These are phyloP conservation scores for Arthrocladium fulminans DNA, from an alignment of 2,329 filamentous ascomycete species.

Conservation along the genomic window DNA sequence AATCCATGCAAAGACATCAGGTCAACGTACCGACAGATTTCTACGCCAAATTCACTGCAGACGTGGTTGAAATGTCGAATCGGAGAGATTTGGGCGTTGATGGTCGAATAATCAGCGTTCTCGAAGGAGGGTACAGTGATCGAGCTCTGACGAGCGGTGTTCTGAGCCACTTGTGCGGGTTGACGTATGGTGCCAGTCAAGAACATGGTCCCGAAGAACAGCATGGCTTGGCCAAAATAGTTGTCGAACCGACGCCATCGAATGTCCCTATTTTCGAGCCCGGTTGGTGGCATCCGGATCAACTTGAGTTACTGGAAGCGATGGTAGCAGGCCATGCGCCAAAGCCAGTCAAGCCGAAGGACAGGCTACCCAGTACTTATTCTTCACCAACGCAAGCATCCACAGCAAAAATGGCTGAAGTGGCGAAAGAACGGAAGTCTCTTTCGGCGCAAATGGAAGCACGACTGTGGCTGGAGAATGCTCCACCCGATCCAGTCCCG, in stretches of 20 bases:
- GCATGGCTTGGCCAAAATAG: neutral
- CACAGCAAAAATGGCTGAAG: constrained; percentile 65
- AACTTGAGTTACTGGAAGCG: constrained; percentile 62
- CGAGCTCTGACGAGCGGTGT: constrained; percentile 80
- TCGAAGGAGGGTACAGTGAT: constrained; percentile 95
- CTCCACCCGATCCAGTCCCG: constrained; percentile 60
- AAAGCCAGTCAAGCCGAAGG: constrained; percentile 46
- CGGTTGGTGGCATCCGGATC: constrained; percentile 59
- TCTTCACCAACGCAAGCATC: constrained; percentile 83
- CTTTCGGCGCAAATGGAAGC: constrained; percentile 19
- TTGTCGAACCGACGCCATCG: neutral
- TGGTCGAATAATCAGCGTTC: constrained; percentile 80
- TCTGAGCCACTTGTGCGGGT: constrained; percentile 77
- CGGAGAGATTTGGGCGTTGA: constrained; percentile 70
- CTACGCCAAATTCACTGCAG: constrained; percentile 81
- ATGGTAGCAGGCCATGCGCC: constrained; percentile 46
- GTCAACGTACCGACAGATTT: constrained; percentile 96
- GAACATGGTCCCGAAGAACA: neutral
- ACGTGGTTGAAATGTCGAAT: constrained; percentile 71
- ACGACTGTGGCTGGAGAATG: constrained; percentile 22
- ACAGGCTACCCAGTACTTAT: constrained; percentile 59
- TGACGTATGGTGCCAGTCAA: constrained; percentile 40
- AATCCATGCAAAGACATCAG: constrained; percentile 89
- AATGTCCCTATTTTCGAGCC: constrained; percentile 11
- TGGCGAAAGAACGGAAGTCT: constrained; percentile 41